Evolutionary conservation across 1,139 yeast species (phyloP).

Genomic region (Saccharomycopsis phalli): DNA sequence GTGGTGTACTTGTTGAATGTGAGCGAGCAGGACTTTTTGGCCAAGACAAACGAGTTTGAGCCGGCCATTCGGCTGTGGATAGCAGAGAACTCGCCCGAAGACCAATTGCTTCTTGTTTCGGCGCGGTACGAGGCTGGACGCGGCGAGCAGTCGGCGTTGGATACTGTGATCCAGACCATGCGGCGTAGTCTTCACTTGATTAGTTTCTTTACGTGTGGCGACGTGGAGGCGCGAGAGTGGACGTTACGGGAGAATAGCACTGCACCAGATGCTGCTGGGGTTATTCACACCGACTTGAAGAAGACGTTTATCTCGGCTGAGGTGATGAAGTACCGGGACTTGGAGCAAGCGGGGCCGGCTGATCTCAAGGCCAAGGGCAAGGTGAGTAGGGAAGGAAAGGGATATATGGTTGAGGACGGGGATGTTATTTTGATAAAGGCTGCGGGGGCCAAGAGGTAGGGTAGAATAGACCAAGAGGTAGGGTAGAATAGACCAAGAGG

Average conservation of each 20-base stretch:
- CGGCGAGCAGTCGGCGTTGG: slow-evolving; percentile 30
- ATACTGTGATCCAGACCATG: slow-evolving; percentile 36
- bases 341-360: slow-evolving; percentile 25
- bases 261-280: slow-evolving; percentile 92
- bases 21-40: slow-evolving; percentile 43
- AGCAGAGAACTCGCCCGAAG: slow-evolving; percentile 43
- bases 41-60: slow-evolving; percentile 38
- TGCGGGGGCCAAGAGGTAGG: slow-evolving; percentile 31
- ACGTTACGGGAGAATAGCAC: slow-evolving; percentile 67
- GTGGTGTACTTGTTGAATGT: slow-evolving; percentile 55
- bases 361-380: slow-evolving; percentile 16
- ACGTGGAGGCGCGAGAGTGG: slow-evolving; percentile 90
- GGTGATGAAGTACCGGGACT: slow-evolving; percentile 48
- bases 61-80: slow-evolving; percentile 44
- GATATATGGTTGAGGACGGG: slow-evolving; percentile 85
- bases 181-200: slow-evolving; percentile 43
- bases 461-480: no score
- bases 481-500: no score
- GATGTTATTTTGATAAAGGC: slow-evolving; percentile 92
- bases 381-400: slow-evolving; percentile 84
- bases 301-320: slow-evolving; percentile 77
- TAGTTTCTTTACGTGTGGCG: slow-evolving; percentile 88
- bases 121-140: slow-evolving; percentile 36
- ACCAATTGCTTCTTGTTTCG: slow-evolving; percentile 47
- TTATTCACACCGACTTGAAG: slow-evolving; percentile 82